phyloP scores from a whole-genome alignment of 495 filamentous ascomycete species.

The Penicillium samsonianum region DNA sequence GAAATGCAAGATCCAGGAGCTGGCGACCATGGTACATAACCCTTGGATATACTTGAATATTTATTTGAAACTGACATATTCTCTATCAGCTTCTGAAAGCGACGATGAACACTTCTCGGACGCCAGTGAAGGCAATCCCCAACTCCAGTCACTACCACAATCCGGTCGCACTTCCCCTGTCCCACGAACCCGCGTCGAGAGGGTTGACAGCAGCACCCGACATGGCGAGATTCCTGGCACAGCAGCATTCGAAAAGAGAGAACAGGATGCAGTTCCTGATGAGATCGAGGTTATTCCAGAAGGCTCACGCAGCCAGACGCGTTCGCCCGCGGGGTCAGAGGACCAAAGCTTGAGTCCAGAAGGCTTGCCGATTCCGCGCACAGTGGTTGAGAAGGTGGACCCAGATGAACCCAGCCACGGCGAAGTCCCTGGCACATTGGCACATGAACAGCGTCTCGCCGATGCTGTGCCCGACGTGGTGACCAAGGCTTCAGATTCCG shows the following conservation, averaged over 20 bases:
- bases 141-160: slow-evolving; percentile 33
- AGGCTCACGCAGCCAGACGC: slow-evolving; percentile 48
- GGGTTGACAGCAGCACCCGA: slow-evolving; percentile 56
- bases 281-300: slow-evolving; percentile 64
- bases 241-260: slow-evolving; percentile 56
- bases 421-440: slow-evolving; percentile 82
- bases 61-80: slow-evolving; percentile 3
- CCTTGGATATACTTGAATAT: slow-evolving; percentile 9
- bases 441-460: slow-evolving; percentile 69
- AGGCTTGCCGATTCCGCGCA: slow-evolving; percentile 71
- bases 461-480: slow-evolving; percentile 84
- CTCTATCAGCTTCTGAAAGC: slow-evolving; percentile 57
- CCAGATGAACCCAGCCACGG: slow-evolving; percentile 68
- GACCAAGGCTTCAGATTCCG: slow-evolving; percentile 35
- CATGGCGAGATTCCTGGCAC: slow-evolving; percentile 67
- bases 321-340: slow-evolving; percentile 41
- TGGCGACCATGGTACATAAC: slow-evolving; percentile 69
- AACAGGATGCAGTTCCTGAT: slow-evolving; percentile 65
- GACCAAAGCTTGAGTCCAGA: slow-evolving; percentile 49
- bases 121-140: slow-evolving; percentile 68
- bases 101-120: slow-evolving; percentile 90
- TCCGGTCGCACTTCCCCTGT: slow-evolving; percentile 54
- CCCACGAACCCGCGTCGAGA: slow-evolving; percentile 63
- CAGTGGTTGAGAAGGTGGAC: slow-evolving; percentile 80
- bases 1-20: slow-evolving; percentile 75